Evolutionary conservation across 352 stramenopile species (phyloP), one percentile per base, ranked within the genome.

Genomic region (Phytophthora sansomeana): DNA sequence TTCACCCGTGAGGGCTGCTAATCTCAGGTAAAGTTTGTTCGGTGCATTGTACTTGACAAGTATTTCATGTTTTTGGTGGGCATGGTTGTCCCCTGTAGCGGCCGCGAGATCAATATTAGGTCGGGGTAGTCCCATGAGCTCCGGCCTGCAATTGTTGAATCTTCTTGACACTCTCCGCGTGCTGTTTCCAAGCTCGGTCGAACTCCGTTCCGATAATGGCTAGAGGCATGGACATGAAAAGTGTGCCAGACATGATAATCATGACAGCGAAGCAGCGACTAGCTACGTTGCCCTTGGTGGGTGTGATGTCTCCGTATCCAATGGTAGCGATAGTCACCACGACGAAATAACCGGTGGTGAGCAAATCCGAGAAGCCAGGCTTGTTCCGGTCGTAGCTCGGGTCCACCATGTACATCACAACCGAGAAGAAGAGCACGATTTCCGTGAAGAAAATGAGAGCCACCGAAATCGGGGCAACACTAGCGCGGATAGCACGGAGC

Each of bases 171-270:
- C 76, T 88, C 49, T 93, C 80, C 19, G 80, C 77, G 50, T 93
- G 83, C 35, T 92, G 80, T 24, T 90, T 89, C 84, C 84, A 93
- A 7, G 86, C 86, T 24, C 82, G 80, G 36, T 93, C 83, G 39
- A 93, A 95, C 59, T 95, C 86, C 1, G 83, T 95, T 41, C 86
- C 86, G 63, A 95, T 92, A 80, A 95, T 95, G 38, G 86, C 86
- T 30, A 95, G 76, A 54, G 86, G 86, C 84, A 95, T 95, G 46
- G 86, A 92, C 48, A 95, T 72, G 60, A 95, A 95, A 29, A 95
- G 72, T 16, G 86, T 92, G 13, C 86, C 86, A 21, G 84, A 89
- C 80, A 95, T 89, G 61, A 95, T 95, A 53, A 90, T 90, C 80
- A 95, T 89, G 19, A 93, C 78, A 8, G 84, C 77, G 47, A 87